Evolutionary conservation across 2,329 filamentous ascomycete species (phyloP), one percentile per base, ranked within the genome.

Genomic region (Neofusicoccum ribis): DNA sequence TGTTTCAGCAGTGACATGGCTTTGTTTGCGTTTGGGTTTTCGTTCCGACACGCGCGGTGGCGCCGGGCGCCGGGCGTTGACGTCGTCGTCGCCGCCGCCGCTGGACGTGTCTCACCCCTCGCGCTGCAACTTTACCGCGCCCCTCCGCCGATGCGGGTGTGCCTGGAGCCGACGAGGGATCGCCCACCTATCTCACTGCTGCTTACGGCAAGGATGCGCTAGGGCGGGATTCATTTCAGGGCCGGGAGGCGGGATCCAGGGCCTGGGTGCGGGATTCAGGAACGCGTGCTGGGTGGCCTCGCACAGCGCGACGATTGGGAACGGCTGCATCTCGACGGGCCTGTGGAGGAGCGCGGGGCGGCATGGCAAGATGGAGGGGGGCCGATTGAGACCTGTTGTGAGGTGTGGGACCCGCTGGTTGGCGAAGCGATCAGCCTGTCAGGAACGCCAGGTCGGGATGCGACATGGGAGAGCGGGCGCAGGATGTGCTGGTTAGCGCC

Each of bases 11-110:
- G 39, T 17, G 15, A 23, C 54, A 59, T 59, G 54, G 37, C 23
- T 59, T 46, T 36, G 23, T 59, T 43, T 46, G 27, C 54, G 56
- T 60, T 47, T 47, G 23, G 56, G 41, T 37, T 36, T 47, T 60
- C 39, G 43, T 47, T 47, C 56, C 56, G 56, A 60, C 41, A 14
- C 37, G 27, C 27, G 56, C 56, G 41, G 56, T 36, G 17, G 49
- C 49, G 49, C 49, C 31, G 49, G 34, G 47, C 20, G 46, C 17
- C 20, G 27, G 27, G n/a, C 5, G 47, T 44, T 23, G 43, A 47
- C 56, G 43, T 60, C 37, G 52, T 15, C 3, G n/a, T 23, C 39
- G 3, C 11, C 5, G 47, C 52, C 23, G 23, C 23, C 23, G 23
- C 23, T 23, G 23, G 23, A 3, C 23, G 23, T 23, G 23, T 20